Evolutionary conservation across 108 stramenopile species (phyloP).

Genomic region (Nannochloropsis salina): DNA sequence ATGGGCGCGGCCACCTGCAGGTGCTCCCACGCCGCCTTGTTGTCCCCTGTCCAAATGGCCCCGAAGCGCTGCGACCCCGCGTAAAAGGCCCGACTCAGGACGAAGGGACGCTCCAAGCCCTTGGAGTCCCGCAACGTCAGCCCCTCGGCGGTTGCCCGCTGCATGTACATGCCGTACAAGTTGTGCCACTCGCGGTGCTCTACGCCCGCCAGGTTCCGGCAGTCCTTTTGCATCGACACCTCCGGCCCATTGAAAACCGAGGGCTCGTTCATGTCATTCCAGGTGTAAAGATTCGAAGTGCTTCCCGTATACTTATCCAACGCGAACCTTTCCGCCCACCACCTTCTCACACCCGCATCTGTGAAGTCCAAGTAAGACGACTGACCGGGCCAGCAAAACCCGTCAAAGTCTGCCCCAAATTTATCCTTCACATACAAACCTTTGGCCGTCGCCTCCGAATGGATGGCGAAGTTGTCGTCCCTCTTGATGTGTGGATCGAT

Average conservation of each 20-base stretch:
- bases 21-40: constrained; percentile 87
- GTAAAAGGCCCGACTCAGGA: constrained; percentile 89
- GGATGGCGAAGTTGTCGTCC: constrained; percentile 80
- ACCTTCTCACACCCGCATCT: constrained; percentile 70
- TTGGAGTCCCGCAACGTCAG: constrained; percentile 62
- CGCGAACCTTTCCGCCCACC: constrained; percentile 94
- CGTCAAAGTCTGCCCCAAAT: constrained; percentile 88
- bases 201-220: constrained; percentile 70
- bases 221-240: constrained; percentile 89
- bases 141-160: constrained; percentile 88
- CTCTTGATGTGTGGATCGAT: constrained; percentile 99
- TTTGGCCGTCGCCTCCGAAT: constrained; percentile 82
- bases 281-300: constrained; percentile 82
- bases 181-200: constrained; percentile 99
- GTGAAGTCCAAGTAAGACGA: constrained; percentile 99
- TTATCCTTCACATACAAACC: constrained; percentile 90
- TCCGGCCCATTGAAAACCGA: constrained; percentile 99
- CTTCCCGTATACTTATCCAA: constrained; percentile 83
- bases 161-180: constrained; percentile 95
- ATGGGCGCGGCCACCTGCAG: constrained; percentile 84
- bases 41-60: constrained; percentile 99
- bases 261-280: constrained; percentile 99
- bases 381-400: constrained; percentile 99
- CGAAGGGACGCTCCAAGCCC: constrained; percentile 77
- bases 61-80: constrained; percentile 89